A percentile compares a stretch with the other conserved stretches of the same genome.
Conservation (phyloP, 1,284 basidiomycete genomes). For the Cutaneotrichosporon sp. region DNA sequence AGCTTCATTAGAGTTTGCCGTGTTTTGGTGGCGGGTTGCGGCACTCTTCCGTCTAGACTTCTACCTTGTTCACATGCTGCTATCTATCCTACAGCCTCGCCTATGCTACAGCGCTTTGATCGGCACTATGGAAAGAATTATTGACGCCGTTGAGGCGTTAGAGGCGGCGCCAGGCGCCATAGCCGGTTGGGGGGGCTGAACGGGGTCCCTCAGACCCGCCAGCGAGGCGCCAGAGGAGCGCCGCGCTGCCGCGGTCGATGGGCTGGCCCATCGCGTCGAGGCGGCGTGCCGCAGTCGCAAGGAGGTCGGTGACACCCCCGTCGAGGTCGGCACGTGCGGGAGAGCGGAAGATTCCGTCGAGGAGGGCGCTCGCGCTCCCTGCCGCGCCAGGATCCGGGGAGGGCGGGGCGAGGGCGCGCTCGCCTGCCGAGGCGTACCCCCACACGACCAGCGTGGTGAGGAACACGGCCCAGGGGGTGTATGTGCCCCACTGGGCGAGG, state of each 20-base stretch:
- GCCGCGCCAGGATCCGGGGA: conserved; percentile 12
- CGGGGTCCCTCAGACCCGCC: background rate
- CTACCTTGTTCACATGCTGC: background rate
- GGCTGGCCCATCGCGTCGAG: conserved; percentile 18
- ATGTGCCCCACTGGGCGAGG: conserved; percentile 42
- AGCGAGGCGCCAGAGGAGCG: conserved; percentile 24
- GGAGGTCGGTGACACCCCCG: conserved; percentile 26
- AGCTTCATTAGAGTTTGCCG: too few species aligned
- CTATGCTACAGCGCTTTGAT: background rate
- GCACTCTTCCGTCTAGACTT: background rate
- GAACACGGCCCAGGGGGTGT: conserved; percentile 43
- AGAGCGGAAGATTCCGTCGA: conserved; percentile 26
- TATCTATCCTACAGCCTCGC: background rate
- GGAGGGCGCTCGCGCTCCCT: conserved; percentile 14
- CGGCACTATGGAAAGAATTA: background rate
- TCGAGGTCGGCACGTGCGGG: conserved; percentile 22
- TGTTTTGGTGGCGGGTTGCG: too few species aligned
- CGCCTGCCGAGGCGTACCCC: conserved; percentile 28
- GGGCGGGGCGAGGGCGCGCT: background rate
- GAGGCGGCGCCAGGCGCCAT: background rate
- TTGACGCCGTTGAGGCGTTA: background rate
- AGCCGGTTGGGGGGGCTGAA: background rate
- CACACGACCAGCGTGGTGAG: conserved; percentile 42
- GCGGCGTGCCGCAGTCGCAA: conserved; percentile 21
- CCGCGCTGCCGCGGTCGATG: conserved; percentile 23